phyloP scores from a whole-genome alignment of 2,329 filamentous ascomycete genomes.

The Colletotrichum truncatum region DNA sequence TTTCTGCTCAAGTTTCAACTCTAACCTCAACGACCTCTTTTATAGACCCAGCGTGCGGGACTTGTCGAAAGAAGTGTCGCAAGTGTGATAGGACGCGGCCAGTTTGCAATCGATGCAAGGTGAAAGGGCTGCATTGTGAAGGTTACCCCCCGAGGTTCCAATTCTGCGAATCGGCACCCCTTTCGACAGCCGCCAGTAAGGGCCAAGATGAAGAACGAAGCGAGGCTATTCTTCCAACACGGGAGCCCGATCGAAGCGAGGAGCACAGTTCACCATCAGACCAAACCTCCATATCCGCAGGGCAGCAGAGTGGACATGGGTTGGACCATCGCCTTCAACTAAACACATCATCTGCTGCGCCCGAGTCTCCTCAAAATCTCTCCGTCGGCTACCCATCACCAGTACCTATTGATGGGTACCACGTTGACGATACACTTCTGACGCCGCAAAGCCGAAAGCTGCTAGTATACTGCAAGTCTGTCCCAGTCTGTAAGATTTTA shows the following conservation, averaged over 20 bases:
- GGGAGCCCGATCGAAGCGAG: neutral
- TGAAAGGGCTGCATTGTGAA: conserved; percentile 41
- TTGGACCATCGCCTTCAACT: neutral
- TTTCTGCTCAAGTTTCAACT: neutral
- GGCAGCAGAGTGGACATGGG: neutral
- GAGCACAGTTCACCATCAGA: neutral
- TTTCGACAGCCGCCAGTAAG: conserved; percentile 24
- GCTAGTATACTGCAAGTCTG: conserved; percentile 5
- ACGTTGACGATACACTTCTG: neutral
- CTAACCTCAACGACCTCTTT: neutral
- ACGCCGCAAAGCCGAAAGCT: neutral
- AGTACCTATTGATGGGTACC: neutral
- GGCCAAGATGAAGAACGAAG: neutral
- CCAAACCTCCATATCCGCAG: neutral
- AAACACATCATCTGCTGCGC: neutral
- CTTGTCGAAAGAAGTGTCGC: conserved; percentile 42
- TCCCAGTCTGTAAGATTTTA: neutral
- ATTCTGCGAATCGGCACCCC: conserved; percentile 34
- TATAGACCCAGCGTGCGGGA: conserved; percentile 41
- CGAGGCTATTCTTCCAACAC: neutral
- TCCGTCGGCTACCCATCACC: conserved; percentile 1
- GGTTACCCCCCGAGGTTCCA: conserved; percentile 41
- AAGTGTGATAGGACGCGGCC: conserved; percentile 41
- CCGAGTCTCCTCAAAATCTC: neutral
- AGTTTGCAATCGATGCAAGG: conserved; percentile 38